These are phyloP conservation scores for Xylaria palmicola DNA, from an alignment of 495 filamentous ascomycete species.

Conservation along the genomic window DNA sequence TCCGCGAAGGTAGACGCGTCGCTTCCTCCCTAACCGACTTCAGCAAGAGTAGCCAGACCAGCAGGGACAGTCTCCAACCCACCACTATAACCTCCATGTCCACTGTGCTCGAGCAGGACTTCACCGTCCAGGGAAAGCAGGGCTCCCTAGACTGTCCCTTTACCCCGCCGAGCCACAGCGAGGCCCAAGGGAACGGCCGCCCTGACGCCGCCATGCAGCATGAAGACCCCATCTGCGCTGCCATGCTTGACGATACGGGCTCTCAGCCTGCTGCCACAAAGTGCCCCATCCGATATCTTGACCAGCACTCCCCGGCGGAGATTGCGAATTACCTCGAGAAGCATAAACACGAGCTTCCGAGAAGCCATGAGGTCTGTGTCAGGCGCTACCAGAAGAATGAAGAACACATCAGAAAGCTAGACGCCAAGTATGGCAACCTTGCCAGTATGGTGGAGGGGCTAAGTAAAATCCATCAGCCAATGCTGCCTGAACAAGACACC, in stretches of 20 bases:
- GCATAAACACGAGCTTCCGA: slow-evolving; percentile 88
- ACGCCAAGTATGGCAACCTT: slow-evolving; percentile 87
- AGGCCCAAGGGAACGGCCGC: slow-evolving; percentile 18
- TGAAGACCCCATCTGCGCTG: slow-evolving; percentile 60
- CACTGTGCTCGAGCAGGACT: slow-evolving; percentile 62
- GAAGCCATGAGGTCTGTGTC: slow-evolving; percentile 88
- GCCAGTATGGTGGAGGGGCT: slow-evolving; percentile 89
- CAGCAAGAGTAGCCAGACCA: slow-evolving; percentile 39
- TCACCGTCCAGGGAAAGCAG: slow-evolving; percentile 61
- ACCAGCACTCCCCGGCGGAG: slow-evolving; percentile 88
- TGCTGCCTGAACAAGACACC: slow-evolving; percentile 64
- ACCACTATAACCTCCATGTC: slow-evolving; percentile 48
- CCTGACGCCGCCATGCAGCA: slow-evolving; percentile 31
- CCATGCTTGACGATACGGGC: slow-evolving; percentile 52
- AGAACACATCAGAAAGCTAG: slow-evolving; percentile 75
- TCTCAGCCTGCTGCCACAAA: slow-evolving; percentile 57
- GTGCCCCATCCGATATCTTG: slow-evolving; percentile 86
- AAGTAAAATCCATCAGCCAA: slow-evolving; percentile 76
- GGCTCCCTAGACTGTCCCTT: slow-evolving; percentile 64
- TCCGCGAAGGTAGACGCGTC: slow-evolving; percentile 55
- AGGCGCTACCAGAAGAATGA: slow-evolving; percentile 81
- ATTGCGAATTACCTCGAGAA: slow-evolving; percentile 85
- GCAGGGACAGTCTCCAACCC: slow-evolving; percentile 40
- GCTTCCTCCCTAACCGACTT: slow-evolving; percentile 38
- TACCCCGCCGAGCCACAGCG: slow-evolving; percentile 31